Conservation (phyloP, 805 yeast genomes). For the Kodamaea neixiangensis region DNA sequence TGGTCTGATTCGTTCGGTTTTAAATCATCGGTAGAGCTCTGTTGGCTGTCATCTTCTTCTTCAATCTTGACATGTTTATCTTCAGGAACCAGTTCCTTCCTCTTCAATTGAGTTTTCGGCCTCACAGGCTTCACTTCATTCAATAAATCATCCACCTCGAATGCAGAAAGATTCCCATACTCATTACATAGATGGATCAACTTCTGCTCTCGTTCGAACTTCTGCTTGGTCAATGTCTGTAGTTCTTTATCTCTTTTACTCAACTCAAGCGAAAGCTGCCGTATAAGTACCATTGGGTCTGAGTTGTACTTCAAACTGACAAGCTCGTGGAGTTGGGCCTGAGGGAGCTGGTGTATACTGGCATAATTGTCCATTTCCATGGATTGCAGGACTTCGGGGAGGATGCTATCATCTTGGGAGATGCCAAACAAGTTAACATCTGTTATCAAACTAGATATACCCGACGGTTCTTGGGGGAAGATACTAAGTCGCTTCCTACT, state of each 20-base stretch:
- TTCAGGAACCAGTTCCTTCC: background rate
- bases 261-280: constrained; percentile 50
- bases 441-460: constrained; percentile 2
- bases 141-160: constrained; percentile 36
- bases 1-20: background rate
- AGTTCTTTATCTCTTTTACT: constrained; percentile 50
- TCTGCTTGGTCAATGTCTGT: constrained; percentile 34
- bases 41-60: constrained; percentile 1
- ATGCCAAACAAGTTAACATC: constrained; percentile 13
- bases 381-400: background rate
- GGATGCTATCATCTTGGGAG: constrained; percentile 1
- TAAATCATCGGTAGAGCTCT: background rate
- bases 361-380: constrained; percentile 1
- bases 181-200: constrained; percentile 34
- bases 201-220: constrained; percentile 35
- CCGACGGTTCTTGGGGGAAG: constrained; percentile 15
- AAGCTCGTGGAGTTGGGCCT: constrained; percentile 22
- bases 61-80: background rate
- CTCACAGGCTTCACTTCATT: constrained; percentile 15
- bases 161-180: constrained; percentile 35
- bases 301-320: constrained; percentile 26
- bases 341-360: constrained; percentile 22
- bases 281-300: constrained; percentile 35
- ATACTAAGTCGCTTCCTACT: constrained; percentile 14
- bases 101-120: background rate